Evolutionary conservation across 352 stramenopile species (phyloP).

Genomic region (Phytophthora brassicae): DNA sequence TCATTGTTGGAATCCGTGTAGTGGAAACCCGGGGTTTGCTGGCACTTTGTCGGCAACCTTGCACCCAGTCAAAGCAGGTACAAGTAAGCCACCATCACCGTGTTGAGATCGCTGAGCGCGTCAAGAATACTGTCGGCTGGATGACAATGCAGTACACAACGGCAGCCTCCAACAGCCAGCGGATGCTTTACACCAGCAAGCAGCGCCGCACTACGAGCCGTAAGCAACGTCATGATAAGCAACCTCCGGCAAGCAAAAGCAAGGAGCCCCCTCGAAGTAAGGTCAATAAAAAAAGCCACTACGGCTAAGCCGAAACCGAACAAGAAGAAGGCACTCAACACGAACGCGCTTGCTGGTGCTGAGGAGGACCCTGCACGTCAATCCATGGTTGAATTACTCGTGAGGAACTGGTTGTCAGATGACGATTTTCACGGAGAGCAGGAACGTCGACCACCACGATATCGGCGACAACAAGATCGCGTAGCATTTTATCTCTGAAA

Average conservation of each 20-base stretch:
- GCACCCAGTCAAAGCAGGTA: no score
- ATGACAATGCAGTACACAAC: neutral
- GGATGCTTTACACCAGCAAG: neutral
- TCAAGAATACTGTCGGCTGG: no score
- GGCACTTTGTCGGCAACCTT: no score
- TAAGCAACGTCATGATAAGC: neutral
- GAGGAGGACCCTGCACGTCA: neutral
- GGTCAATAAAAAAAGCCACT: neutral
- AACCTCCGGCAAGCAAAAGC: neutral
- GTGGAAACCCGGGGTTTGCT: no score
- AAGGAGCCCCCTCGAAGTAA: neutral
- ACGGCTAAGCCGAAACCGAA: no score
- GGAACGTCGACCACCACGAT: no score
- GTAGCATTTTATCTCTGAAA: no score
- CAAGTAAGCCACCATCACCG: no score
- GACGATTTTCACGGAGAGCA: no score
- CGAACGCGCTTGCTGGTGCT: neutral
- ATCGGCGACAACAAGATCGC: no score
- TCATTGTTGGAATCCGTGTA: slow-evolving; percentile 1
- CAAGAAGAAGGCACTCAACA: neutral
- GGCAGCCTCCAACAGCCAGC: neutral
- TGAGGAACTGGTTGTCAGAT: neutral
- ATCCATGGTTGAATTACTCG: neutral
- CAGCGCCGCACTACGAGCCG: neutral
- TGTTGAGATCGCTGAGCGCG: no score